Evolutionary conservation across 2,329 filamentous ascomycete genomes (phyloP), one percentile per base, ranked within the genome.

Genomic region (Fusarium sp.): DNA sequence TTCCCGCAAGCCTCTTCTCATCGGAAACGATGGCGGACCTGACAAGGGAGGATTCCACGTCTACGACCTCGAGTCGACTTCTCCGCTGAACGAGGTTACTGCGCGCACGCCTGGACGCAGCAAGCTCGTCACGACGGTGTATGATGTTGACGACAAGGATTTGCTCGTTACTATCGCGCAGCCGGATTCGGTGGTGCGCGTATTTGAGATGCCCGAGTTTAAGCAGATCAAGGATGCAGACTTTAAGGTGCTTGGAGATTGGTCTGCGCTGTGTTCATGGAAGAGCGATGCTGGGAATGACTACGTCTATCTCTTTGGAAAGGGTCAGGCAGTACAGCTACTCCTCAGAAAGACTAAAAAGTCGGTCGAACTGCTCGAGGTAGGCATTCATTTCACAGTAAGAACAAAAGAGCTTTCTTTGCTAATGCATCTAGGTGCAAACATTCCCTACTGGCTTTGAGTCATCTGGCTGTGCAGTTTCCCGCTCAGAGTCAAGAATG

Each of bases 181-280:
- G 68, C 80, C 85, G 1, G 84, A 86, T 62, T 85, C 84, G 2
- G 71, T 83, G 9, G 73, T 87, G 27, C 80, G 84, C 9, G 74
- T 83, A 2, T 87, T 83, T 59, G 81, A 84, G 51, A 74, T 81
- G 7, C 77, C 77, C 2, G 75, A 71, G 3, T 66, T 82, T 5
- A 73, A 79, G 55, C 79, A 82, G 64, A 64, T 82, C 20, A 75
- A 80, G 7, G 74, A 75, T 6, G 81, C 81, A 5, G 69, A 79
- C 40, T 77, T 80, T 12, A 82, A 78, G 27, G 77, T 81, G 2
- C 75, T 86, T 16, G 85, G 86, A 0, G 85, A 87, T 70, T 87
- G 85, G 84, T 86, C 85, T 16, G 82, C 85, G 1, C 71, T 87
- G 6, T 87, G 86, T 72, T 77, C 80, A 11, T 87, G 84, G 85